Evolutionary conservation across 805 yeast genomes (phyloP).

Genomic region (Saturnispora sanitii): DNA sequence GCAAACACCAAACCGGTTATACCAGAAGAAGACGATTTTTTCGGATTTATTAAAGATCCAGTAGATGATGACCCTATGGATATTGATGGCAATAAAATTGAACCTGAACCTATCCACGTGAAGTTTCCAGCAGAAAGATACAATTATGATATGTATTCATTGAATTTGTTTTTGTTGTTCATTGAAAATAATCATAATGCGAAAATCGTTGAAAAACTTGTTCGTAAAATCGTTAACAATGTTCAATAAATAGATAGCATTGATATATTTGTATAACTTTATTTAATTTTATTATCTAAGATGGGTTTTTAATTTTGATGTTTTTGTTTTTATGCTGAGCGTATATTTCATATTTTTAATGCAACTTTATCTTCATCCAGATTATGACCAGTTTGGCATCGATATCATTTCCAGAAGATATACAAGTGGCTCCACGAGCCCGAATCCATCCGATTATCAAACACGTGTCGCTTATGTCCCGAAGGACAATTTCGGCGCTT

Average conservation of each 20-base stretch:
- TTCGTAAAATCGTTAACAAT: constrained; percentile 7
- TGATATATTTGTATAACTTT: not conserved
- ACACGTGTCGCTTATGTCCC: constrained; percentile 24
- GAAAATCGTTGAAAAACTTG: constrained; percentile 5
- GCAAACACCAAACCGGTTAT: constrained; percentile 5
- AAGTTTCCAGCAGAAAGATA: not conserved
- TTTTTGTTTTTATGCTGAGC: not conserved
- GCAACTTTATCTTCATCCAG: no score
- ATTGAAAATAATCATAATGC: constrained; percentile 5
- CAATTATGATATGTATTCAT: constrained; percentile 14
- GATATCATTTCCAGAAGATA: constrained; percentile 28
- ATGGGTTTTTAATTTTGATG: no score
- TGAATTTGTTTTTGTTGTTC: constrained; percentile 16
- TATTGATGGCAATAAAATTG: constrained; percentile 2
- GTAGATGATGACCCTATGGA: constrained; percentile 10
- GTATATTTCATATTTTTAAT: not conserved
- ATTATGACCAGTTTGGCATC: constrained; percentile 16
- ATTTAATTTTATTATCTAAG: no score
- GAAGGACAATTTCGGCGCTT: constrained; percentile 29
- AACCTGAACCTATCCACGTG: not conserved
- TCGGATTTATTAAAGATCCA: constrained; percentile 26
- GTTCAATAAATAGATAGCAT: not conserved
- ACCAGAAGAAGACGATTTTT: constrained; percentile 21
- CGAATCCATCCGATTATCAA: constrained; percentile 20
- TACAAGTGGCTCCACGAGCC: constrained; percentile 7